Percentiles rank a stretch among this genome's conserved stretches.
These are phyloP conservation scores for Fallopia convolvulus DNA, from an alignment of 148 eudicot species.

Conservation along the genomic window DNA sequence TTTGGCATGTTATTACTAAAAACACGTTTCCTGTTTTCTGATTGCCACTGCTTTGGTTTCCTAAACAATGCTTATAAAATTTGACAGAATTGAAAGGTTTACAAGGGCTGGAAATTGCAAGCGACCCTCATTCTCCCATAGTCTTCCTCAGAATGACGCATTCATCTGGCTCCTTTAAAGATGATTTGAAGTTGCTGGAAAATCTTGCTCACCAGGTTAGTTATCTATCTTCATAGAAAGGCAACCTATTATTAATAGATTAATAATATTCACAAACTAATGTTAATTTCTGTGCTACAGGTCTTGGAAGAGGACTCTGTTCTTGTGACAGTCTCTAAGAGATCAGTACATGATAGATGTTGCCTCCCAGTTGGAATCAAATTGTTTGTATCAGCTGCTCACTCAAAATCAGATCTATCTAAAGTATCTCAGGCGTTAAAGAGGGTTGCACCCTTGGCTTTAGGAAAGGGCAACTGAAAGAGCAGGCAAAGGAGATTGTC, in stretches of 20 bases:
- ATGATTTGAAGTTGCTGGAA: slow-evolving; percentile 64
- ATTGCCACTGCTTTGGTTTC: not conserved
- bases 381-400: slow-evolving; percentile 77
- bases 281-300: slow-evolving; percentile 28
- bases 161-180: slow-evolving; percentile 53
- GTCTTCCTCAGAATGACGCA: slow-evolving; percentile 53
- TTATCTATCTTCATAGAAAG: not conserved
- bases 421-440: slow-evolving; percentile 61
- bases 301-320: slow-evolving; percentile 59
- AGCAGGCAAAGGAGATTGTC: not conserved
- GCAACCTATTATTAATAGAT: not conserved
- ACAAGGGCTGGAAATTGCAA: slow-evolving; percentile 62
- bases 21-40: not conserved
- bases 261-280: not conserved
- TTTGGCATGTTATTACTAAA: not conserved
- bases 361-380: slow-evolving; percentile 63
- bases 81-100: slow-evolving; percentile 53
- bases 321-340: slow-evolving; percentile 60
- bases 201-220: slow-evolving; percentile 63
- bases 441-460: slow-evolving; percentile 24
- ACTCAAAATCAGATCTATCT: slow-evolving; percentile 64
- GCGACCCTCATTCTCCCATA: slow-evolving; percentile 74
- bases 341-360: slow-evolving; percentile 74
- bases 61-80: not conserved
- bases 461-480: slow-evolving; percentile 4